Evolutionary conservation across 768 basidiomycete species (phyloP).

Genomic region (Leccinellum albellum): DNA sequence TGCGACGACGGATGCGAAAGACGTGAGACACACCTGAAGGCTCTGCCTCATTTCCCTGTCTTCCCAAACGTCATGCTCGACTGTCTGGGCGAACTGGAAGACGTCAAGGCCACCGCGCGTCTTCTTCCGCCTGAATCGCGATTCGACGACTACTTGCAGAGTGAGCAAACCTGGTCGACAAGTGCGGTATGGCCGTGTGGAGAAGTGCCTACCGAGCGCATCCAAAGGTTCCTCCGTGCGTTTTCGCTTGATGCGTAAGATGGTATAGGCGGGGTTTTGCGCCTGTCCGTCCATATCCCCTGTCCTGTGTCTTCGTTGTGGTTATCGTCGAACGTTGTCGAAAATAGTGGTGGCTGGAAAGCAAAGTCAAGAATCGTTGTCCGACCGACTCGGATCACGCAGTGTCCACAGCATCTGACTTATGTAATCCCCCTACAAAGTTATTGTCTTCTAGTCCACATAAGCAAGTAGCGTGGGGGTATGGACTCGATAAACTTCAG

Average conservation of each 20-base stretch:
- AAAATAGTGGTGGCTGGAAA: background rate
- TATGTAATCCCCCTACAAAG: background rate
- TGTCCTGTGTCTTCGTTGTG: background rate
- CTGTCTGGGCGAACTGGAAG: constrained; percentile 79
- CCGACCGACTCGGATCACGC: constrained; percentile 11
- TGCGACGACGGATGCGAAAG: background rate
- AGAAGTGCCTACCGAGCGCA: constrained; percentile 56
- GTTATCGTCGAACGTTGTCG: background rate
- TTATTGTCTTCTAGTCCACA: too few relatives aligned
- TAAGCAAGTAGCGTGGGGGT: too few relatives aligned
- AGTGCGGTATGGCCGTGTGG: constrained; percentile 8
- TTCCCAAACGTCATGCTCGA: constrained; percentile 67
- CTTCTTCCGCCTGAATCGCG: constrained; percentile 58
- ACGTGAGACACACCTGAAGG: constrained; percentile 50
- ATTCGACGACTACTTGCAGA: constrained; percentile 54
- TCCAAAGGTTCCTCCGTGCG: constrained; percentile 80
- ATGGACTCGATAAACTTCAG: background rate
- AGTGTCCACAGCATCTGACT: background rate
- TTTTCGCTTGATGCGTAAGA: constrained; percentile 80
- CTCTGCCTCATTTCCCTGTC: constrained; percentile 53
- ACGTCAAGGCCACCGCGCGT: constrained; percentile 52
- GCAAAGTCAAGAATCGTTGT: background rate
- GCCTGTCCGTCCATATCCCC: constrained; percentile 21
- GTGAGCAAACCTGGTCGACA: constrained; percentile 14
- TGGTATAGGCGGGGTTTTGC: constrained; percentile 51